Conservation (phyloP, 257 asterid species). For the Knoxia roxburghii region DNA sequence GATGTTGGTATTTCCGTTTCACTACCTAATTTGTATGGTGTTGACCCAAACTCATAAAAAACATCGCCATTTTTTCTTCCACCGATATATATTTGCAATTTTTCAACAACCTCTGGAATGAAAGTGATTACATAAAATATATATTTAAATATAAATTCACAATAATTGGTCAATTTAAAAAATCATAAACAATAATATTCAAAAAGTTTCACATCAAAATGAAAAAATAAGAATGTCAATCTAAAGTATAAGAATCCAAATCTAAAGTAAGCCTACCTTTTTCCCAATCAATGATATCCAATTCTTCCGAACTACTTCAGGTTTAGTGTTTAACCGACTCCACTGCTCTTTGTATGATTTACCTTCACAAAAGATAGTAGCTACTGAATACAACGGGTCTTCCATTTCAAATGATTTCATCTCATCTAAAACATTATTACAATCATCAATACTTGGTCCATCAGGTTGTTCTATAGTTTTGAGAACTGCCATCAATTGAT, state of each 20-base stretch:
- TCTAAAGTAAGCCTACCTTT: no score
- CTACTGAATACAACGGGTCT: not conserved
- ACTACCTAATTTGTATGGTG: not conserved
- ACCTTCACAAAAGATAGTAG: not conserved
- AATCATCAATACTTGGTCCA: no score
- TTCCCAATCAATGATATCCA: not conserved
- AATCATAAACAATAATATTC: no score
- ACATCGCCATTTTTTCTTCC: constrained; percentile 2
- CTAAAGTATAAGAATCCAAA: no score
- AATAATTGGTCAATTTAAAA: not conserved
- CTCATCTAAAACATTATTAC: not conserved
- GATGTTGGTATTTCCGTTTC: not conserved
- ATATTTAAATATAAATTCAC: not conserved
- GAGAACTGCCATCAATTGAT: no score
- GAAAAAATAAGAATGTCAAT: no score
- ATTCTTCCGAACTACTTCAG: not conserved
- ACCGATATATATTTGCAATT: not conserved
- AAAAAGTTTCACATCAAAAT: no score
- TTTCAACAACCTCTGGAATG: not conserved
- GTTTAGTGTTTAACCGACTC: not conserved
- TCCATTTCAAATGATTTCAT: not conserved
- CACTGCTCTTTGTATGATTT: not conserved
- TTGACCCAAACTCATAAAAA: not conserved
- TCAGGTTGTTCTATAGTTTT: no score
- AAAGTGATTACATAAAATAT: not conserved